Evolutionary conservation across 1,139 yeast species (phyloP), one percentile per base, ranked within the genome.

Genomic region (Tardiomyces blankii): DNA sequence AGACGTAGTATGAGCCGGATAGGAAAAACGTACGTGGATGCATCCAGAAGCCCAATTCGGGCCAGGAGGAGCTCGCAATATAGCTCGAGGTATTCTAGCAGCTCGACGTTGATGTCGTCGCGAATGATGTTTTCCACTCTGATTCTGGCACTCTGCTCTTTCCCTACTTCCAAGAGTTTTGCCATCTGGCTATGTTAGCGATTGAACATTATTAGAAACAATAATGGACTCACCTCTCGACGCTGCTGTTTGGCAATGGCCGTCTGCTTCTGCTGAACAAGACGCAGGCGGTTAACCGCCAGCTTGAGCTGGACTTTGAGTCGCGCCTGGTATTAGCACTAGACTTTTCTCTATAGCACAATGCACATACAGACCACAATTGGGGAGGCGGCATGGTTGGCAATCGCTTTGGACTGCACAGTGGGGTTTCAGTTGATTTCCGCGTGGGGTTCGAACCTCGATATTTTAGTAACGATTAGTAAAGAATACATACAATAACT

Each of bases 21-120:
- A n/a, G n/a, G n/a, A n/a, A n/a, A n/a, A 9, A 30, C 35, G 5
- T 30, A 30, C 35, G 35, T 14, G 4, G 35, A 30, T 13, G 35
- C n/a, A 42, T 75, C 69, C 38, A 83, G 58, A 42, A 84, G 67
- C 12, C 78, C 72, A 21, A 83, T 75, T 46, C 96, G 69, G 0
- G 96, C 95, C 46, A 85, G 73, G 16, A 87, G 64, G 19, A 89
- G 67, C 62, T 89, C 96, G 59, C 96, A 83, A 61, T 87, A 86
- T 23, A 89, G 69, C 63, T 87, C 95, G 44, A 88, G 65, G 42
- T 77, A 75, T 63, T 89, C 96, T 48, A 87, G 70, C 19, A 89
- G 67, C 62, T 89, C 96, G 19, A 85, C 77, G 57, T 82, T 79
- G 42, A 86, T 78, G 59, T 89, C 96, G 55, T 86, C 94, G 33